Base-by-base conservation (phyloP, 345 rosid genomes). In the Raphanus sativus region DNA sequence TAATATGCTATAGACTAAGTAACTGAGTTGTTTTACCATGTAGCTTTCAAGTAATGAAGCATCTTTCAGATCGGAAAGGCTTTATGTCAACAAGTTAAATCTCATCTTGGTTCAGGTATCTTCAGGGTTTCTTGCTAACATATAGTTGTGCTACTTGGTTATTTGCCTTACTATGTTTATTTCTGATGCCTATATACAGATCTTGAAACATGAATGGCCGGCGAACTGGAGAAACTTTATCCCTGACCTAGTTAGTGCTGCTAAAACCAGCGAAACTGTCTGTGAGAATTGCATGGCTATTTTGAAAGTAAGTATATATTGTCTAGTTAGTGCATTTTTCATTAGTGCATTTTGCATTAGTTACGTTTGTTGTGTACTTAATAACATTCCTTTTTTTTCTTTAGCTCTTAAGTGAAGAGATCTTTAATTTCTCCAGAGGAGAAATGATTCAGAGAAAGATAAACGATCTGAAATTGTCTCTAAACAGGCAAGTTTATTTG, bases 281-380 rank as follows among this genome's bases (percentile, higher is more conserved):
- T 95, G 99, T 72, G 99, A 95, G 74, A 95, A 95, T 85, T 91
- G 98, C 89, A 95, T 95, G 99, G 84, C 81, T 30, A 95, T 95
- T 70, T 76, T 95, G 82, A 95, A 93, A 86, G 98, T 91, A 82
- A 80, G 90, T 50, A 26, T 21, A 33, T 6, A 33, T 6, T 54
- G 15, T 16, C 65, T 62, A 62, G 40, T 17, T 28, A 25, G 15
- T 45, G 52, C 15, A 40, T 62, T 69, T 52, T 69, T 21, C 21
- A 21, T 17, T 28, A 25, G 15, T 45, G 52, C 15, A 40, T 62
- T 69, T 52, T 69, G 63, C 42, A 33, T 36, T 69, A 16, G 62
- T 4, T 12, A 45, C 54, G 42, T 52, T 38, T n/a, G 24, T 36
- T 58, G 0, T 52, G 56, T 33, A 62, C 69, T 56, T 12, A 42